Evolutionary conservation across 139 green algal genomes (phyloP), one percentile per base, ranked within the genome.

Genomic region (Nannochloris sp.): DNA sequence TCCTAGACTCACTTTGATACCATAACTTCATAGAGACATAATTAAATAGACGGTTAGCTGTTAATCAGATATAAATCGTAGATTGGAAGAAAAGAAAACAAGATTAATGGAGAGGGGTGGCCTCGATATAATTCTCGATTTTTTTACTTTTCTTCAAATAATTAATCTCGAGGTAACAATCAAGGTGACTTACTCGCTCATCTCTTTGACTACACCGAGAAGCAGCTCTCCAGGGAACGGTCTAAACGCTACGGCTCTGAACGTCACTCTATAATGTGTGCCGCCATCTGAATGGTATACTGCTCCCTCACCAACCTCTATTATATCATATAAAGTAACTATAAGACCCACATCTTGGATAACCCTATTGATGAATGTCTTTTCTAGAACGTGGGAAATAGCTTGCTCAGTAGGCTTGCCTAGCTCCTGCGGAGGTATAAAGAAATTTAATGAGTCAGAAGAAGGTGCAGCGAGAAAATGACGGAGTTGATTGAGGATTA

Each of bases 281-380:
- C 74, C 77, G 8, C 89, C 88, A 34, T 97, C 90, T 39, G 74
- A 85, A 8, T 86, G 86, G 63, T 90, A 92, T 3, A 97, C 67
- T 33, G 82, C 83, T 3, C 92, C 92, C 9, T 88, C 90, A 14
- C 73, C 55, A 8, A 97, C 77, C 3, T 70, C 62, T 2, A 86
- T 56, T 3, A 97, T 72, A 48, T 97, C 91, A 53, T 97, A 96
- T 3, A 98, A 65, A 1, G 87, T 87, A 1, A 97, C 68, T 2
- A 85, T 81, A 3, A 97, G 78, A 0, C 91, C 91, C 3, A 94
- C 36, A 15, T 87, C 75, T 0, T 66, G 53, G 1, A 96, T 62
- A 0, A 95, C 87, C 9, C 36, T 37, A 70, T 96, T 86, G 0
- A 91, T 24, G 65, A 88, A 92, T 8, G 69, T 68, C 55, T 74